These are phyloP conservation scores for Coemansia guatemalensis DNA, from an alignment of 192 early-diverging fungal species.

Conservation along the genomic window DNA sequence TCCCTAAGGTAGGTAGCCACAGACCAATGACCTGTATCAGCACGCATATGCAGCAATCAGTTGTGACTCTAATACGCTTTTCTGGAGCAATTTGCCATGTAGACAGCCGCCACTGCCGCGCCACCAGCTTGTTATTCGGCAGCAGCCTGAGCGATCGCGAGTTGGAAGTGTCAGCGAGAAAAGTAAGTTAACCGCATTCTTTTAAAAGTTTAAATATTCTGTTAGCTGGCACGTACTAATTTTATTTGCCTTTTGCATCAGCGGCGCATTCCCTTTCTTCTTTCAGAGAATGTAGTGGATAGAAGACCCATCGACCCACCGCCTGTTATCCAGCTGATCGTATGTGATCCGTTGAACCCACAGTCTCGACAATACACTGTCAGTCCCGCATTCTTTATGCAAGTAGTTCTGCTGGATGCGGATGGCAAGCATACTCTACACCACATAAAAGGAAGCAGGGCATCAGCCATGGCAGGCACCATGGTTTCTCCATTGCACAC, in stretches of 20 bases:
- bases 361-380: slow-evolving; percentile 20
- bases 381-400: slow-evolving; percentile 93
- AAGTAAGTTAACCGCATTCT: slow-evolving; percentile 51
- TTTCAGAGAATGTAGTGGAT: slow-evolving; percentile 32
- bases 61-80: not conserved
- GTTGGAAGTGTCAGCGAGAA: slow-evolving; percentile 92
- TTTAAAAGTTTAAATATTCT: not conserved
- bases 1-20: not conserved
- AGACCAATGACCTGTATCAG: not conserved
- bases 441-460: slow-evolving; percentile 82
- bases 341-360: slow-evolving; percentile 39
- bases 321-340: slow-evolving; percentile 51
- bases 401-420: slow-evolving; percentile 80
- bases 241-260: not conserved
- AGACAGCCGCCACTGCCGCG: slow-evolving; percentile 7
- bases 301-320: slow-evolving; percentile 55
- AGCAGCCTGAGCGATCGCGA: slow-evolving; percentile 88
- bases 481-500: slow-evolving; percentile 89
- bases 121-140: slow-evolving; percentile 66
- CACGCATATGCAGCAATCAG: not conserved
- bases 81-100: not conserved
- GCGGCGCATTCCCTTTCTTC: not conserved
- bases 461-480: slow-evolving; percentile 74
- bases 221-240: not conserved
- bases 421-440: slow-evolving; percentile 70